Conservation (phyloP, 2,329 filamentous ascomycete genomes). For the Chaetomiaceae sp. region DNA sequence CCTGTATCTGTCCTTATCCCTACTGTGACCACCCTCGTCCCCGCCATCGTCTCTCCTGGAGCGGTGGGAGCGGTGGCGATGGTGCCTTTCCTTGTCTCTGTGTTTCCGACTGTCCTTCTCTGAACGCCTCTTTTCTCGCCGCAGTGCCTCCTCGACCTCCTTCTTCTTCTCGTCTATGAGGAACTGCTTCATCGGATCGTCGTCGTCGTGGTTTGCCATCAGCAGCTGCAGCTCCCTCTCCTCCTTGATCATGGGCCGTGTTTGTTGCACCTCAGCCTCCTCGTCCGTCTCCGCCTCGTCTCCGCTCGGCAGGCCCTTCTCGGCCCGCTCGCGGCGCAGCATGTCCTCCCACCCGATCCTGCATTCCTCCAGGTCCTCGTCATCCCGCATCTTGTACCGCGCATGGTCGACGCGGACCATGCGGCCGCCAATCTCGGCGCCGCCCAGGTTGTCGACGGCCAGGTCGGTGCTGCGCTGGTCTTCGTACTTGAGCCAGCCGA, state of each 20-base stretch:
- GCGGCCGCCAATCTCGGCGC: slow-evolving; percentile 75
- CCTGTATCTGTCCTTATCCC: slow-evolving; percentile 27
- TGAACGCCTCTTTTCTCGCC: slow-evolving; percentile 45
- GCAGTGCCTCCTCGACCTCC: slow-evolving; percentile 69
- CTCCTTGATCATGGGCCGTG: slow-evolving; percentile 66
- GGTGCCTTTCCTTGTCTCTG: slow-evolving; percentile 27
- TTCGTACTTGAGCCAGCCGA: slow-evolving; percentile 96
- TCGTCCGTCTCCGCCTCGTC: slow-evolving; percentile 43
- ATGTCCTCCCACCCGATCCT: slow-evolving; percentile 57
- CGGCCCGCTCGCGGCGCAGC: slow-evolving; percentile 45
- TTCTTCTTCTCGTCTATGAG: slow-evolving; percentile 87
- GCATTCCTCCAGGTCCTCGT: slow-evolving; percentile 60
- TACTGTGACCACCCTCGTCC: slow-evolving; percentile 25
- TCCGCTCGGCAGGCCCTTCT: slow-evolving; percentile 35
- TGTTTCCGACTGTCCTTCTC: slow-evolving; percentile 46
- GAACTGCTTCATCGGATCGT: slow-evolving; percentile 95
- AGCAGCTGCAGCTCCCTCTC: slow-evolving; percentile 74
- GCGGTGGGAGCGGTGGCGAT: slow-evolving; percentile 22
- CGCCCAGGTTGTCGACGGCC: slow-evolving; percentile 92
- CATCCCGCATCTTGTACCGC: slow-evolving; percentile 82
- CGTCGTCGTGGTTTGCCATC: slow-evolving; percentile 79
- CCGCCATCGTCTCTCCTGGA: slow-evolving; percentile 26
- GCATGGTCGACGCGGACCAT: slow-evolving; percentile 87
- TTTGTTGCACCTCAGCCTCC: slow-evolving; percentile 36
- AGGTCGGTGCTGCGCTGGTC: slow-evolving; percentile 94